A percentile compares a stretch with the other conserved stretches of the same genome.
These are phyloP conservation scores for Candida ulmi DNA, from an alignment of 805 yeast species.

Conservation along the genomic window DNA sequence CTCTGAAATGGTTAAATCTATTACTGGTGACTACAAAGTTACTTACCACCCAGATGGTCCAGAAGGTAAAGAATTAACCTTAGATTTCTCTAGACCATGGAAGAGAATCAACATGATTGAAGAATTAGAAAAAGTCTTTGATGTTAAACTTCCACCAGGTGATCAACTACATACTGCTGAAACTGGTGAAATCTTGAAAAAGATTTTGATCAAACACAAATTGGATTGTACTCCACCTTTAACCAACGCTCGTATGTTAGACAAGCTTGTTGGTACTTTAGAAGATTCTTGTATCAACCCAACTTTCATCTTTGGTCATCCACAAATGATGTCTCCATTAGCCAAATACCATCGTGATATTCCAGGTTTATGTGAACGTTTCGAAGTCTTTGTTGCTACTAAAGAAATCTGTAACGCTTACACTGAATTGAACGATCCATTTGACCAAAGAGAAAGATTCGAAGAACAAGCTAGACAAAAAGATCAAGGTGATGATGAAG, in stretches of 20 bases:
- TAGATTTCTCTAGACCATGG: conserved; percentile 96
- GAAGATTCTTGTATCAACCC: conserved; percentile 96
- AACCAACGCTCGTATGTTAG: conserved; percentile 98
- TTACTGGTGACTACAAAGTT: conserved; percentile 84
- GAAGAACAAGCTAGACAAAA: conserved; percentile 99
- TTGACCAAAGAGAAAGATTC: conserved; percentile 94
- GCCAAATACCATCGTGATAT: conserved; percentile 91
- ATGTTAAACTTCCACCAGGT: conserved; percentile 92
- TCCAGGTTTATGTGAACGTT: conserved; percentile 96
- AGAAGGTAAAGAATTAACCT: conserved; percentile 67
- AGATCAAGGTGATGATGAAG: conserved; percentile 99
- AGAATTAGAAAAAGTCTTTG: conserved; percentile 81
- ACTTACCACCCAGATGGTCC: conserved; percentile 93
- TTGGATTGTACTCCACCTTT: conserved; percentile 87
- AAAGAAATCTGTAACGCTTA: conserved; percentile 98
- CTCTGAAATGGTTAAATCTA: conserved; percentile 95
- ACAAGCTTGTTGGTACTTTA: conserved; percentile 93
- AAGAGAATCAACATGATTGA: conserved; percentile 97
- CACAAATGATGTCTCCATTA: conserved; percentile 99
- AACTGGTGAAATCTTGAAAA: conserved; percentile 85
- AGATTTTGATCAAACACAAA: conserved; percentile 69
- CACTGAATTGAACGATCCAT: conserved; percentile 98
- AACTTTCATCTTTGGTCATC: conserved; percentile 96
- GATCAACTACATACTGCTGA: conserved; percentile 91
- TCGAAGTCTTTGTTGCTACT: conserved; percentile 97